Evolutionary conservation across 2,329 filamentous ascomycete genomes (phyloP), one percentile per base, ranked within the genome.

Genomic region (Talaromyces sp.): DNA sequence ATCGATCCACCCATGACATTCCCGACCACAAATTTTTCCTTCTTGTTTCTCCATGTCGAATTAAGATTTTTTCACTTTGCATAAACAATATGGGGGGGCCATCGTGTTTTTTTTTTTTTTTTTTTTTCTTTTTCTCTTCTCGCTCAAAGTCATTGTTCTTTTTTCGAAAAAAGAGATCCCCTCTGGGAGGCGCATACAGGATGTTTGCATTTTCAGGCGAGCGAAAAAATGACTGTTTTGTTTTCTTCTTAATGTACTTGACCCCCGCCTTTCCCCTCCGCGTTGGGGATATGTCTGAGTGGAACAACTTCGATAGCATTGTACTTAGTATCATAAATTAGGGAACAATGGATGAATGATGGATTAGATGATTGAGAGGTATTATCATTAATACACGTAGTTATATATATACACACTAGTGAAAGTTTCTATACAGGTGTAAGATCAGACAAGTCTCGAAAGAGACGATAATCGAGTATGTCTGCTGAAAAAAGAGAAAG

Each of bases 141-240:
- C 42, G 37, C 54, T 42, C 54, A 31, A 57, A 31, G 54, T 57
- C 54, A 42, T 61, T 58, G 58, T 65, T 64, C 64, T 37, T 66
- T 66, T 60, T 58, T 61, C 64, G 25, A 57, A 40, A 57, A 25
- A 57, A 40, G 23, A 57, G 54, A 50, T 60, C 31, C 56, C 44
- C 59, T 58, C 55, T 58, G 58, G 62, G 54, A 55, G 58, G 62
- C 60, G 56, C 48, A 39, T 52, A 46, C 25, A 60, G 56, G 52
- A 52, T 61, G 44, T 62, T 62, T 64, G 56, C 59, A 64, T 64
- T 61, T 57, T 61, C 63, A 59, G 63, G 63, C 63, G 60, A 64
- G 62, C 58, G 62, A 64, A 46, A 48, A 64, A 55, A 50, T 55
- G 33, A 28, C 21, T 50, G 31, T 25, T 40, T 61, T 55, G n/a